Evolutionary conservation across 208 protist species (phyloP).

Genomic region (Wallacemonas sp.): DNA sequence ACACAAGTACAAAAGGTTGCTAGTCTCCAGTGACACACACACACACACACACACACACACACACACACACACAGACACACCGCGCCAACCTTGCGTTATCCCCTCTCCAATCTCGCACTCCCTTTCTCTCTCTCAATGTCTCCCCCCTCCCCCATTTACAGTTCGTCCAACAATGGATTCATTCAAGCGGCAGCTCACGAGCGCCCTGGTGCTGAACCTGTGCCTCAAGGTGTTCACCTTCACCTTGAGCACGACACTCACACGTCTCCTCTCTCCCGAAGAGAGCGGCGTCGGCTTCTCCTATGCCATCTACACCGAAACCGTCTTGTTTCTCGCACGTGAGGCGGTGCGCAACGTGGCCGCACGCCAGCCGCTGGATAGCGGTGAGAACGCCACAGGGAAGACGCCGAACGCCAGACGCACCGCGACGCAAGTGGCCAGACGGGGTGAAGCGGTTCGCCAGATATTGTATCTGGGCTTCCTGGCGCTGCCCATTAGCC

Average conservation of each 20-base stretch:
- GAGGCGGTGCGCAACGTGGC: slow-evolving; percentile 75
- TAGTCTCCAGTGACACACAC: no score
- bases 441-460: background rate
- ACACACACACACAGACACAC: no score
- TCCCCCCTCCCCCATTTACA: no score
- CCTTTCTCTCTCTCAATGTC: no score
- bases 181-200: slow-evolving; percentile 71
- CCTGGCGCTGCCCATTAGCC: slow-evolving; percentile 9
- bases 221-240: slow-evolving; percentile 80
- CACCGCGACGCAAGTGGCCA: background rate
- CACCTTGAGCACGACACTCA: slow-evolving; percentile 55
- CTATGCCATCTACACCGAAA: slow-evolving; percentile 82
- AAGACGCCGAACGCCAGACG: no score
- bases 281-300: slow-evolving; percentile 76
- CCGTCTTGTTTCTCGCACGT: slow-evolving; percentile 69
- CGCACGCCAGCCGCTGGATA: slow-evolving; percentile 27
- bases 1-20: no score
- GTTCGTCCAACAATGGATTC: background rate
- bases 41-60: slow-evolving; percentile 12
- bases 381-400: background rate
- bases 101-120: no score
- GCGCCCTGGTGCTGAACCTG: slow-evolving; percentile 63
- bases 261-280: slow-evolving; percentile 68
- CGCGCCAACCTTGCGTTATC: no score
- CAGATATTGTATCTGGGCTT: background rate